phyloP scores from a whole-genome alignment of 768 basidiomycete species.

The Pulveroboletus frians region DNA sequence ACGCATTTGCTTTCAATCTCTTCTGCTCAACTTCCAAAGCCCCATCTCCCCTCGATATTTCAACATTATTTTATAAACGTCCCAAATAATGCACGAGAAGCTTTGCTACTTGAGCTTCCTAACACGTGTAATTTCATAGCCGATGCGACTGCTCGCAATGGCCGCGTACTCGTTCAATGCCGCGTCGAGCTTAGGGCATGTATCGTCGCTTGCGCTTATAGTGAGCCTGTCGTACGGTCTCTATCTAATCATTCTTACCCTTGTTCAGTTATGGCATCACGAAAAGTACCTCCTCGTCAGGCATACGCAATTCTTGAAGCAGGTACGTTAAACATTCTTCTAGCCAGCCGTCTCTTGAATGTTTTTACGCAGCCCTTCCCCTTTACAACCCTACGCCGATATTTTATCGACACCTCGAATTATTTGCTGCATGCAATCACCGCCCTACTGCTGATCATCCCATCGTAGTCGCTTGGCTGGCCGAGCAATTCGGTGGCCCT shows the following conservation, averaged over 20 bases:
- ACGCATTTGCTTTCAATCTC: constrained; percentile 53
- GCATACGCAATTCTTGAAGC: constrained; percentile 40
- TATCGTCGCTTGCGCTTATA: constrained; percentile 46
- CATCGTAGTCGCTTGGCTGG: constrained; percentile 37
- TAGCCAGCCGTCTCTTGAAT: not conserved
- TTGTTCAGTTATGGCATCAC: constrained; percentile 43
- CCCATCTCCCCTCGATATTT: constrained; percentile 28
- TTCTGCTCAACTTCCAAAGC: constrained; percentile 41
- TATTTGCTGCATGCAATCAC: constrained; percentile 41
- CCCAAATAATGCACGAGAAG: constrained; percentile 34
- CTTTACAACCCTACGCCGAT: constrained; percentile 46
- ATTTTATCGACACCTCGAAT: constrained; percentile 44
- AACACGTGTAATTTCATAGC: constrained; percentile 43
- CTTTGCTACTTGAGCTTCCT: constrained; percentile 43
- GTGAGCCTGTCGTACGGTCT: constrained; percentile 30
- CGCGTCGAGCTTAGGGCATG: constrained; percentile 51
- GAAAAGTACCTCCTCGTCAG: constrained; percentile 34
- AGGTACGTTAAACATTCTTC: constrained; percentile 28
- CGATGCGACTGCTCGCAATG: constrained; percentile 36
- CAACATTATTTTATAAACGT: constrained; percentile 42
- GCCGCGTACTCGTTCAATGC: constrained; percentile 51
- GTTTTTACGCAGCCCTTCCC: constrained; percentile 38
- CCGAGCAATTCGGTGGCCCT: constrained; percentile 23
- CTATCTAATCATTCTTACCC: not conserved
- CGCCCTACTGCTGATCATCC: constrained; percentile 37